phyloP scores from a whole-genome alignment of 2,329 filamentous ascomycete species.

The Cladobotryum protrusum region DNA sequence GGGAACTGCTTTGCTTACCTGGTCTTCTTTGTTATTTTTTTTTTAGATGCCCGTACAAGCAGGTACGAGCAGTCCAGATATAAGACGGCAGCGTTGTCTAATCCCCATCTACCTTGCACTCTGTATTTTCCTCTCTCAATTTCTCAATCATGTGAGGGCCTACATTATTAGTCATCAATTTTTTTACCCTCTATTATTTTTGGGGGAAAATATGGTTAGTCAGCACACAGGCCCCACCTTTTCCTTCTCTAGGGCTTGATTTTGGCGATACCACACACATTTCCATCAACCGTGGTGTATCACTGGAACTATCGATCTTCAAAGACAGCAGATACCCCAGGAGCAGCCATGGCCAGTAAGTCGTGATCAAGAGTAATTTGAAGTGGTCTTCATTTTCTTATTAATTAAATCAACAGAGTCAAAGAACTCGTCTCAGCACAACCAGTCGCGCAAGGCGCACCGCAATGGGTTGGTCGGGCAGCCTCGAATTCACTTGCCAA shows the following conservation, averaged over 20 bases:
- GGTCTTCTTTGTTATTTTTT: too few species aligned
- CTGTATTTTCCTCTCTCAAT: too few species aligned
- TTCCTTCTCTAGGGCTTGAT: background rate
- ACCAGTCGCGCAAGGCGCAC: slow-evolving; percentile 98
- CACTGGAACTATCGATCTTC: background rate
- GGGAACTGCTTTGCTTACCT: too few species aligned
- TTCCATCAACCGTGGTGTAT: background rate
- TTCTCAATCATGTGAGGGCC: too few species aligned
- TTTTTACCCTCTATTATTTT: too few species aligned
- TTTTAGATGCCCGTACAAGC: too few species aligned
- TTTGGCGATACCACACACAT: background rate
- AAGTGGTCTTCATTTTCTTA: background rate
- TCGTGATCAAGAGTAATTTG: background rate
- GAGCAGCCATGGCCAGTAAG: slow-evolving; percentile 4
- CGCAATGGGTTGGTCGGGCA: slow-evolving; percentile 78
- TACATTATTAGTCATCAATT: too few species aligned
- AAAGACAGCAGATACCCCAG: background rate
- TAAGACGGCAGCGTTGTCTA: too few species aligned
- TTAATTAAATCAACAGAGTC: slow-evolving; percentile 59
- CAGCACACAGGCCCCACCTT: too few species aligned
- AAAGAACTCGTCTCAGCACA: slow-evolving; percentile 99
- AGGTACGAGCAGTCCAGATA: too few species aligned
- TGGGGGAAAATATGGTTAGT: too few species aligned
- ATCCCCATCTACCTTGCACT: too few species aligned
- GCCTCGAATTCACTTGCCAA: background rate